Evolutionary conservation across 768 basidiomycete species (phyloP).

Genomic region (Boletales sp.): DNA sequence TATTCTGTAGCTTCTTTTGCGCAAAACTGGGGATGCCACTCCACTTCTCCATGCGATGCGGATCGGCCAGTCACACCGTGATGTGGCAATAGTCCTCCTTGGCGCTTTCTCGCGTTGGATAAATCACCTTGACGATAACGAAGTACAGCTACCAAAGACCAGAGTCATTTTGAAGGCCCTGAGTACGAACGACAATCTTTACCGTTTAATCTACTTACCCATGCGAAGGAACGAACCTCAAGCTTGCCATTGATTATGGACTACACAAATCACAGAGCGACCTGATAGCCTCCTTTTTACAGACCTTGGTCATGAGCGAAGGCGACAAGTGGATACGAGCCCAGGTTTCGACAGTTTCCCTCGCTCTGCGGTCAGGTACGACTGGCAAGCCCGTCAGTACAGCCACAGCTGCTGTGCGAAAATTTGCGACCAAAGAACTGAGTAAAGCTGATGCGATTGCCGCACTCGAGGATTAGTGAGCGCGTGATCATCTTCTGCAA

Average conservation of each 20-base stretch:
- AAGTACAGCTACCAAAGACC: constrained; percentile 65
- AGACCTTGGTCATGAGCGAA: constrained; percentile 95
- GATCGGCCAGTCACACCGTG: constrained; percentile 68
- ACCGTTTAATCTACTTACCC: constrained; percentile 72
- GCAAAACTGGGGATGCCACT: constrained; percentile 79
- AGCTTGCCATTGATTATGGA: constrained; percentile 88
- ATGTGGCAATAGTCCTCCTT: constrained; percentile 82
- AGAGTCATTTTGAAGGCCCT: constrained; percentile 73
- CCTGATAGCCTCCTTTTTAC: constrained; percentile 88
- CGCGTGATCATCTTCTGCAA: constrained; percentile 7
- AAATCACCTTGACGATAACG: constrained; percentile 81
- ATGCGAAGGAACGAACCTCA: constrained; percentile 73
- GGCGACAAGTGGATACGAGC: constrained; percentile 86
- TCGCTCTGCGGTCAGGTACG: constrained; percentile 65
- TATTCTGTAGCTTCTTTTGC: constrained; percentile 61
- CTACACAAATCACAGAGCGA: constrained; percentile 77
- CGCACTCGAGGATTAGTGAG: constrained; percentile 86
- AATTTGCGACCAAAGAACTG: constrained; percentile 85
- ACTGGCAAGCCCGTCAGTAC: constrained; percentile 71
- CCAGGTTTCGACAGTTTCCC: constrained; percentile 62
- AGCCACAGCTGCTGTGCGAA: constrained; percentile 73
- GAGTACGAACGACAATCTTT: constrained; percentile 65
- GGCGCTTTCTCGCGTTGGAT: constrained; percentile 92
- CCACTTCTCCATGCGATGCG: constrained; percentile 91
- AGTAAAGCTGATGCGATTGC: constrained; percentile 76